Evolutionary conservation across 768 basidiomycete genomes (phyloP).

Genomic region (Tylopilus rubrobrunneus): DNA sequence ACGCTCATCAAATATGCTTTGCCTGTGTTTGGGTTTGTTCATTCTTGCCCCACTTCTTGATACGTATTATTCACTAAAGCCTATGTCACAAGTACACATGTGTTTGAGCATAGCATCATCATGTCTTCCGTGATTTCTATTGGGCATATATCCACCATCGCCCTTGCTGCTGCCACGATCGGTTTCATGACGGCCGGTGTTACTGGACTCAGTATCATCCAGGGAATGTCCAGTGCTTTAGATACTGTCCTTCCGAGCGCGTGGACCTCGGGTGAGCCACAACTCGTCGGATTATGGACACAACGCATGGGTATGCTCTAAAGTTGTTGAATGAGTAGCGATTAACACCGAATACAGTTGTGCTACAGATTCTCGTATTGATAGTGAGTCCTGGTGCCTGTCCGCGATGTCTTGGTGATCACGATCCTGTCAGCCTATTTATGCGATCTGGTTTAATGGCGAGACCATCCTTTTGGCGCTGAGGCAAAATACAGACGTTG

Average conservation of each 20-base stretch:
- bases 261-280: slow-evolving; percentile 85
- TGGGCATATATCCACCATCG: slow-evolving; percentile 86
- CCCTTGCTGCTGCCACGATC: slow-evolving; percentile 78
- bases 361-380: slow-evolving; percentile 30
- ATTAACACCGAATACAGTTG: slow-evolving; percentile 8
- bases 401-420: background rate
- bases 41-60: background rate
- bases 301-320: slow-evolving; percentile 69
- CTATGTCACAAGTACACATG: slow-evolving; percentile 46
- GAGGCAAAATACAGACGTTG: slow-evolving; percentile 79
- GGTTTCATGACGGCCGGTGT: slow-evolving; percentile 75
- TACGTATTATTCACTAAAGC: background rate
- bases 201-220: slow-evolving; percentile 55
- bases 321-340: background rate
- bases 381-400: slow-evolving; percentile 44
- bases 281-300: slow-evolving; percentile 85
- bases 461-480: slow-evolving; percentile 71
- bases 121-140: slow-evolving; percentile 86
- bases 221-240: slow-evolving; percentile 79
- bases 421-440: slow-evolving; percentile 41
- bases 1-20: slow-evolving; percentile 64
- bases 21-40: slow-evolving; percentile 68
- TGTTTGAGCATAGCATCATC: slow-evolving; percentile 84
- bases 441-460: slow-evolving; percentile 75
- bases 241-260: slow-evolving; percentile 93